Conservation (phyloP, 192 early-diverging fungal species). For the Cetraspora pellucida region DNA sequence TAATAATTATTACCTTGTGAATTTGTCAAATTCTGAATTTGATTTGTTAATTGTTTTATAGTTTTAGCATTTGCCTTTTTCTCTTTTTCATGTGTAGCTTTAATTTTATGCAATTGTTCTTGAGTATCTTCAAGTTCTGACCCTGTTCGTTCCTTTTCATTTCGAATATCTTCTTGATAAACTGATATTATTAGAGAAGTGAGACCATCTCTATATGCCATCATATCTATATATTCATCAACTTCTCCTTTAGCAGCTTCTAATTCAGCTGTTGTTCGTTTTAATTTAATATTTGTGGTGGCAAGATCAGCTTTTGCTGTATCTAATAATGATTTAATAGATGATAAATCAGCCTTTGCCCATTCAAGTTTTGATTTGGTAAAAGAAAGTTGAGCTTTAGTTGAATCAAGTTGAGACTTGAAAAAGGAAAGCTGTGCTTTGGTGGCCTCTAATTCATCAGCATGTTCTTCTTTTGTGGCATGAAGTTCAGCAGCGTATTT, state of each 20-base stretch:
- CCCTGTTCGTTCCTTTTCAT: background rate
- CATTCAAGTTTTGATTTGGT: constrained; percentile 28
- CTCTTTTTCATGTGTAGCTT: constrained; percentile 16
- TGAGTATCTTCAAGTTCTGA: constrained; percentile 1
- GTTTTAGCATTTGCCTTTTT: constrained; percentile 15
- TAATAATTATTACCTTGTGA: too few relatives aligned
- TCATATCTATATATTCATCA: background rate
- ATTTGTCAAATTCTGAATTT: constrained; percentile 21
- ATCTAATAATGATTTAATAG: constrained; percentile 10
- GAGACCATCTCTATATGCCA: background rate
- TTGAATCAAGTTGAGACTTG: constrained; percentile 19
- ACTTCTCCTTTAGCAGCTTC: background rate
- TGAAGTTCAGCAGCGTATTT: constrained; percentile 25
- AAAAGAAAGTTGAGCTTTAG: constrained; percentile 23
- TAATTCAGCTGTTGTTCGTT: background rate
- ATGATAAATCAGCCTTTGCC: constrained; percentile 13
- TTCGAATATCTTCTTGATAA: constrained; percentile 15
- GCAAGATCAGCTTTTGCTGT: constrained; percentile 4
- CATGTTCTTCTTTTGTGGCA: constrained; percentile 18
- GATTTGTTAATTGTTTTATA: constrained; percentile 17
- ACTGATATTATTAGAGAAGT: constrained; percentile 17
- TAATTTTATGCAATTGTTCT: constrained; percentile 15
- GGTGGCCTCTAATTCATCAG: constrained; percentile 10
- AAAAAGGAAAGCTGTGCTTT: constrained; percentile 21
- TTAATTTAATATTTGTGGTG: background rate